phyloP scores from a whole-genome alignment of 2,329 filamentous ascomycete genomes.

The Colletotrichum tanaceti region DNA sequence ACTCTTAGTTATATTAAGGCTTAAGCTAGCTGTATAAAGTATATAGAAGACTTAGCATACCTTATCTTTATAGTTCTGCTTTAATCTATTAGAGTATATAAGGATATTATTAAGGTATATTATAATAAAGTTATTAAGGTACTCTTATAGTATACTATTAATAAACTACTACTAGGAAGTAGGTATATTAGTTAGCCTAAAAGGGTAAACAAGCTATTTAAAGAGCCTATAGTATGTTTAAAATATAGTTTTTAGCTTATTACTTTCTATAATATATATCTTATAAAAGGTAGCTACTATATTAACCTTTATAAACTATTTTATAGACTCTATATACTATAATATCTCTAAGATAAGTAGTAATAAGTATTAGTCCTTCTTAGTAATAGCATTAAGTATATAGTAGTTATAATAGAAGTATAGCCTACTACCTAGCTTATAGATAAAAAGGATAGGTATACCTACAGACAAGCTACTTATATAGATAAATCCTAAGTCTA shows the following conservation, averaged over 20 bases:
- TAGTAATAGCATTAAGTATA: neutral
- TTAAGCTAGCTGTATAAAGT: no score
- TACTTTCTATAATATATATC: no score
- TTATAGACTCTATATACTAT: neutral
- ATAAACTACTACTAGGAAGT: no score
- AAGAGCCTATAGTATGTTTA: no score
- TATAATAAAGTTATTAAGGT: no score
- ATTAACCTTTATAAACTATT: neutral
- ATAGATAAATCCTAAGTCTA: no score
- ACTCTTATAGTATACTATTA: no score
- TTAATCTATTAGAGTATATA: neutral
- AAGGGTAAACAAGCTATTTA: no score
- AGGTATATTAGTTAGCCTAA: no score
- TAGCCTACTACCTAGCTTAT: neutral
- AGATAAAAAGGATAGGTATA: neutral
- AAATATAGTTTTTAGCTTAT: neutral
- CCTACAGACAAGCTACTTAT: no score
- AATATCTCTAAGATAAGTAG: neutral
- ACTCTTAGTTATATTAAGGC: neutral
- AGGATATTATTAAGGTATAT: no score
- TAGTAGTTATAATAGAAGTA: neutral
- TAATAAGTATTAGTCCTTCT: neutral
- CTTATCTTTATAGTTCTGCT: neutral
- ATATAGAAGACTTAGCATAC: neutral
- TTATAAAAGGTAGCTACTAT: neutral